Conservation (phyloP, 176 grass and related monocot genomes). For the Musa acuminata region DNA sequence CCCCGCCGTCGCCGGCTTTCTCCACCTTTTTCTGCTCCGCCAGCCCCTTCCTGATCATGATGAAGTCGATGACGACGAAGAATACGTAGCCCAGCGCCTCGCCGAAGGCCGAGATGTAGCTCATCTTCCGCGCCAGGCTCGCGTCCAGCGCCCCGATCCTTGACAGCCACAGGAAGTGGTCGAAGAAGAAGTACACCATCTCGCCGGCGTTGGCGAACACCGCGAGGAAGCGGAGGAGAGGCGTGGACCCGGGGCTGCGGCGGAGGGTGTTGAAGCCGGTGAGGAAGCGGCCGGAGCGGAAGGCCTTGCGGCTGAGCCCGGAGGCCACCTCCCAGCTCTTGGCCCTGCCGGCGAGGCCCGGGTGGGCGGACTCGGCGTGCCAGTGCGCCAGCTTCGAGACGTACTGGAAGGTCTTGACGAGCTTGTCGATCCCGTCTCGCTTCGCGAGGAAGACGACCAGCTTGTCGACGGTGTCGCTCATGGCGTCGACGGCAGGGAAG, state of each 20-base stretch:
- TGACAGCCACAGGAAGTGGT: constrained; percentile 87
- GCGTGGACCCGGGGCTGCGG: constrained; percentile 27
- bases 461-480: constrained; percentile 81
- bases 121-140: constrained; percentile 36
- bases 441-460: constrained; percentile 97
- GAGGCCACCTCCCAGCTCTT: constrained; percentile 93
- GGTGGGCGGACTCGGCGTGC: constrained; percentile 42
- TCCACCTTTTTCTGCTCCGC: constrained; percentile 33
- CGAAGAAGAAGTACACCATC: constrained; percentile 99
- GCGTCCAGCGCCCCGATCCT: constrained; percentile 53
- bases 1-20: background rate
- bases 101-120: constrained; percentile 75
- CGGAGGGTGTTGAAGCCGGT: constrained; percentile 70
- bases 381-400: constrained; percentile 87
- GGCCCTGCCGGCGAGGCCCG: constrained; percentile 45
- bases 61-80: constrained; percentile 72
- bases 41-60: constrained; percentile 69
- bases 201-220: constrained; percentile 91
- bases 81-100: constrained; percentile 73
- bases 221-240: constrained; percentile 41
- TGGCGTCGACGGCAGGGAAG: background rate
- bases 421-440: constrained; percentile 94
- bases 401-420: constrained; percentile 99
- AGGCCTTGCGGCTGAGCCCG: constrained; percentile 90
- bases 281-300: constrained; percentile 74